Evolutionary conservation across 2,329 filamentous ascomycete species (phyloP).

Genomic region (Diplodia corticola): DNA sequence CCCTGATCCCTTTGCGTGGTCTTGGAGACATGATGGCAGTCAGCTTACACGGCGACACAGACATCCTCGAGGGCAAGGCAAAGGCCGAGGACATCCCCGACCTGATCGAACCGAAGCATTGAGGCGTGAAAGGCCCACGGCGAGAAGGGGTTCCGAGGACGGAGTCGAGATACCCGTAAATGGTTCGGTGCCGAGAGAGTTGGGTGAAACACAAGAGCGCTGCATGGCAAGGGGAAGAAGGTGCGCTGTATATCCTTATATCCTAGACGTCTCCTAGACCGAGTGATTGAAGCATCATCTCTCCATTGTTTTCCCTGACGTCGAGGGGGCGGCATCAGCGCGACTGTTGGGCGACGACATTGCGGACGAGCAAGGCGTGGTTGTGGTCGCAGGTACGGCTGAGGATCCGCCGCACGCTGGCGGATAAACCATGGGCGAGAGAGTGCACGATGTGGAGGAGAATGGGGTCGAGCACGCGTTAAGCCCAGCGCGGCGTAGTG

Average conservation of each 20-base stretch:
- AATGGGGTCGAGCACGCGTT: background rate
- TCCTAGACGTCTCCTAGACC: constrained; percentile 14
- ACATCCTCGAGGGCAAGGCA: constrained; percentile 74
- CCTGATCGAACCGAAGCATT: constrained; percentile 47
- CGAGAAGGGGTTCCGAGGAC: background rate
- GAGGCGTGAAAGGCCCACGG: background rate
- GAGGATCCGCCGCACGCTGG: background rate
- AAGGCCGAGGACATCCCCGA: constrained; percentile 79
- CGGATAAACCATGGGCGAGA: background rate
- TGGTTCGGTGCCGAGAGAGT: background rate
- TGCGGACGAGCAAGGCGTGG: too few relatives aligned
- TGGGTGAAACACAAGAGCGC: background rate
- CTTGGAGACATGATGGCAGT: background rate
- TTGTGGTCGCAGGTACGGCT: too few relatives aligned
- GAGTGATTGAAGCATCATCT: background rate
- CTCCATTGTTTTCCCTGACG: background rate
- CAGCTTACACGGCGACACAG: constrained; percentile 37
- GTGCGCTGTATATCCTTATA: constrained; percentile 1
- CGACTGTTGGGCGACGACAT: background rate
- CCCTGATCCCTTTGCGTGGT: background rate
- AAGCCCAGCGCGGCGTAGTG: background rate
- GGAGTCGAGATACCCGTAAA: background rate
- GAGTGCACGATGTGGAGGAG: background rate
- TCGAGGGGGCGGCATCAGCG: background rate
- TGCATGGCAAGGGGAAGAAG: background rate